A percentile compares a stretch with the other conserved stretches of the same genome.
Evolutionary conservation across 208 protist species (phyloP).

Genomic region (Angomonas deanei): DNA sequence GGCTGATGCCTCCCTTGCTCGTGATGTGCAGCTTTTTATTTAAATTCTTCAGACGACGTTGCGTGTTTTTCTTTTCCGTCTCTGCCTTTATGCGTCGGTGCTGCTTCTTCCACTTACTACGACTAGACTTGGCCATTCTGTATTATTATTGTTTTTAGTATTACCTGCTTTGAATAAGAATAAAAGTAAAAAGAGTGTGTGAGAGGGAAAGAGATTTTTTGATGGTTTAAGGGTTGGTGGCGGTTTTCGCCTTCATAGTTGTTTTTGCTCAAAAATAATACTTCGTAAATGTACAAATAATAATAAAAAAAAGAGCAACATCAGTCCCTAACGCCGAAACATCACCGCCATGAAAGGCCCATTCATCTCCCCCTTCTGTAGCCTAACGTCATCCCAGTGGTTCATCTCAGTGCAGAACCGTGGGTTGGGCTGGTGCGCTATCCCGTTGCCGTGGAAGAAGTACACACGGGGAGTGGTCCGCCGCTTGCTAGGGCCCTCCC

Average conservation of each 20-base stretch:
- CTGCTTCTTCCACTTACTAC: conserved; percentile 83
- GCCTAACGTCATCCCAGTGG: no score
- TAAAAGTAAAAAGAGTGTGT: conserved; percentile 8
- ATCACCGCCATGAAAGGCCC: no score
- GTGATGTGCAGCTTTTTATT: conserved; percentile 69
- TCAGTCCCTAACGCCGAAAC: no score
- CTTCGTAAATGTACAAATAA: background rate
- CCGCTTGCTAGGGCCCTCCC: no score
- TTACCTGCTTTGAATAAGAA: conserved; percentile 5
- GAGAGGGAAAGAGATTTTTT: background rate
- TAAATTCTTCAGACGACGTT: conserved; percentile 44
- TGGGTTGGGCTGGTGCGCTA: no score
- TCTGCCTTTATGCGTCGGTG: conserved; percentile 58
- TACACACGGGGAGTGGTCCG: no score
- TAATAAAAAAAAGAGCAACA: conserved; percentile 7
- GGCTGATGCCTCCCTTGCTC: conserved; percentile 56
- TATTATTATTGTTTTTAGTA: background rate
- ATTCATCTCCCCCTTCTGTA: no score
- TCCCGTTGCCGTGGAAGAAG: no score
- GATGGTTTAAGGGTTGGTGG: background rate
- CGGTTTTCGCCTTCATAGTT: no score
- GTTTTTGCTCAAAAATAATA: conserved; percentile 5
- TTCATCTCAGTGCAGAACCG: no score
- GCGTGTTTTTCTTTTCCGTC: conserved; percentile 29
- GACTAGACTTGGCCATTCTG: conserved; percentile 70